Evolutionary conservation across 2,329 filamentous ascomycete genomes (phyloP).

Genomic region (Clonostachys chloroleuca): DNA sequence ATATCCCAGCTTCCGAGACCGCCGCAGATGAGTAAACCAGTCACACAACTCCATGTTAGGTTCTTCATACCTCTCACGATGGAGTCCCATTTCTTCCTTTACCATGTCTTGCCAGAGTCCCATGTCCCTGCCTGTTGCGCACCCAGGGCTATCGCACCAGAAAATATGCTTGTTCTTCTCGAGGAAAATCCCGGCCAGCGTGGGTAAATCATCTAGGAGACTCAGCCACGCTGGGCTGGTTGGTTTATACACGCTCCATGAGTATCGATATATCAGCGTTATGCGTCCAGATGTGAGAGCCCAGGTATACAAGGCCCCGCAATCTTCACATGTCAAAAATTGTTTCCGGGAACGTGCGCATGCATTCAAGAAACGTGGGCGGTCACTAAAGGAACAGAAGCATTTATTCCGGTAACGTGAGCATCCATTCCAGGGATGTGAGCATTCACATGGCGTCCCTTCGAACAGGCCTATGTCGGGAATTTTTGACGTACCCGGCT

Average conservation of each 20-base stretch:
- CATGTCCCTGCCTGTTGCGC: background rate
- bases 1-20: no score
- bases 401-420: background rate
- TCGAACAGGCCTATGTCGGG: no score
- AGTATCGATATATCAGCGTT: background rate
- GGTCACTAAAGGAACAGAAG: background rate
- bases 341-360: background rate
- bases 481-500: no score
- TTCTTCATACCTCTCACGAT: slow-evolving; percentile 1
- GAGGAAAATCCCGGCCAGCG: background rate
- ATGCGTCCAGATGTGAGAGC: background rate
- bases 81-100: background rate
- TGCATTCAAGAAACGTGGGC: no score
- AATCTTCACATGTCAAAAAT: background rate
- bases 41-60: slow-evolving; percentile 29
- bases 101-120: background rate
- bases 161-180: background rate
- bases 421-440: no score
- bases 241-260: background rate
- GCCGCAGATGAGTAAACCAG: slow-evolving; percentile 29
- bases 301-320: background rate
- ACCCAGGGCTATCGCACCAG: background rate
- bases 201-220: background rate
- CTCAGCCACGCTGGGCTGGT: background rate
- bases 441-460: no score